Evolutionary conservation across 129 eudicot genomes (phyloP).

Genomic region (Heracleum sosnowskyi): DNA sequence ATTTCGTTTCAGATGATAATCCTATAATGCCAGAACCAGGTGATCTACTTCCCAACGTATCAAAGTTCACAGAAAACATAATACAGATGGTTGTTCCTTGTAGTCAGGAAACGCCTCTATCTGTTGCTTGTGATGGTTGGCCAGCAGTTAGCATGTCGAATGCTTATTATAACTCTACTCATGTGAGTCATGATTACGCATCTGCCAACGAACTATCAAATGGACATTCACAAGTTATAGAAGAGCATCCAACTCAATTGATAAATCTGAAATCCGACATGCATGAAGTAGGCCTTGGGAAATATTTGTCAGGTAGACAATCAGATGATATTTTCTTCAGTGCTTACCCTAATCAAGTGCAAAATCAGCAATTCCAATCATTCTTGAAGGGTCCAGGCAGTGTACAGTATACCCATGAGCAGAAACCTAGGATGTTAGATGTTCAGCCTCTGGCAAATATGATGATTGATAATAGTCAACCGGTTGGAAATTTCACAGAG

Average conservation of each 20-base stretch:
- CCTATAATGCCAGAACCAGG: slow-evolving; percentile 19
- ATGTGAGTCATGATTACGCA: slow-evolving; percentile 32
- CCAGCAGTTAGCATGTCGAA: slow-evolving; percentile 35
- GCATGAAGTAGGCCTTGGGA: slow-evolving; percentile 25
- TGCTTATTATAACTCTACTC: slow-evolving; percentile 35
- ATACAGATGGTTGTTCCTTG: slow-evolving; percentile 28
- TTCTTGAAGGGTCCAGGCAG: slow-evolving; percentile 45
- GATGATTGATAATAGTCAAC: slow-evolving; percentile 36
- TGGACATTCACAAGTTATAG: slow-evolving; percentile 33
- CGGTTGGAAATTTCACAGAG: slow-evolving; percentile 36
- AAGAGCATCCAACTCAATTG: no score
- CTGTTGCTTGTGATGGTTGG: slow-evolving; percentile 50
- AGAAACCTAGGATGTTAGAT: slow-evolving; percentile 30
- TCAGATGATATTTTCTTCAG: slow-evolving; percentile 33
- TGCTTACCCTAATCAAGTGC: slow-evolving; percentile 50
- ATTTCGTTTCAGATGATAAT: slow-evolving; percentile 24
- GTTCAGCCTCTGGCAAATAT: slow-evolving; percentile 34
- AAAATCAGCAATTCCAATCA: no score
- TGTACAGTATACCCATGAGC: slow-evolving; percentile 47
- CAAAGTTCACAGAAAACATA: slow-evolving; percentile 31
- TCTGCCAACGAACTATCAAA: slow-evolving; percentile 36
- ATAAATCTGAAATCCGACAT: slow-evolving; percentile 32
- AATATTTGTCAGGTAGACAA: slow-evolving; percentile 30
- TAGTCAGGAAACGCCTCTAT: slow-evolving; percentile 25
- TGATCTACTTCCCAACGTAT: slow-evolving; percentile 22